These are phyloP conservation scores for Mycena latifolia DNA, from an alignment of 768 basidiomycete species.

Conservation along the genomic window DNA sequence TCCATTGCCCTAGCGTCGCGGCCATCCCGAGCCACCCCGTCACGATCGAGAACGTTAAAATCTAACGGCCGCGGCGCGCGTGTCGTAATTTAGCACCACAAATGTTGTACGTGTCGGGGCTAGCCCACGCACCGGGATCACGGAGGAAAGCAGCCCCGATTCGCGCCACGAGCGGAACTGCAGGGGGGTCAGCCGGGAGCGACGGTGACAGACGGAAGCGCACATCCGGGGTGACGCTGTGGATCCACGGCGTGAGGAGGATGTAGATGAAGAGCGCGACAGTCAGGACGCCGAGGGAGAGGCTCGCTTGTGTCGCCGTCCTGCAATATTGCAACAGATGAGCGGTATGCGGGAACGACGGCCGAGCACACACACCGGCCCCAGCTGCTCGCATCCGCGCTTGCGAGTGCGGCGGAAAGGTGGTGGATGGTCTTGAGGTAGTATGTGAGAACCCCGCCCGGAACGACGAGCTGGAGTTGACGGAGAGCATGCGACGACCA, in stretches of 20 bases:
- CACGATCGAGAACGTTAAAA: constrained; percentile 77
- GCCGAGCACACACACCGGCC: constrained; percentile 59
- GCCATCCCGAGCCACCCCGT: constrained; percentile 75
- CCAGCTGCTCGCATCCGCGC: constrained; percentile 56
- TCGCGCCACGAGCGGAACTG: constrained; percentile 84
- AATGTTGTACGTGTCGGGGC: neutral
- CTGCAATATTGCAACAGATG: constrained; percentile 48
- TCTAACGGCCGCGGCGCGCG: constrained; percentile 39
- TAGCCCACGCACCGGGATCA: constrained; percentile 66
- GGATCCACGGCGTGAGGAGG: constrained; percentile 73
- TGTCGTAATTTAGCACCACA: constrained; percentile 2
- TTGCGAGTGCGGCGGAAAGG: constrained; percentile 55
- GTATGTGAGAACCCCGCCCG: constrained; percentile 75
- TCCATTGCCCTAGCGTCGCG: constrained; percentile 75
- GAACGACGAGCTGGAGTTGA: constrained; percentile 68
- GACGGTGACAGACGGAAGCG: constrained; percentile 40
- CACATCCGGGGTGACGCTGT: constrained; percentile 79
- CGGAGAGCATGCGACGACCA: constrained; percentile 38
- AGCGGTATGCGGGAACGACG: neutral
- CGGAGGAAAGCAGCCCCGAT: constrained; percentile 74
- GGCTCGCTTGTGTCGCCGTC: constrained; percentile 64
- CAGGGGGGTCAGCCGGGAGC: neutral
- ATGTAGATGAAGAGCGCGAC: constrained; percentile 80
- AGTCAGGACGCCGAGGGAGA: constrained; percentile 70
- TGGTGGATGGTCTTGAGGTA: constrained; percentile 68